Base-by-base conservation (phyloP, 495 filamentous ascomycete genomes). In the Penicillium parvum region DNA sequence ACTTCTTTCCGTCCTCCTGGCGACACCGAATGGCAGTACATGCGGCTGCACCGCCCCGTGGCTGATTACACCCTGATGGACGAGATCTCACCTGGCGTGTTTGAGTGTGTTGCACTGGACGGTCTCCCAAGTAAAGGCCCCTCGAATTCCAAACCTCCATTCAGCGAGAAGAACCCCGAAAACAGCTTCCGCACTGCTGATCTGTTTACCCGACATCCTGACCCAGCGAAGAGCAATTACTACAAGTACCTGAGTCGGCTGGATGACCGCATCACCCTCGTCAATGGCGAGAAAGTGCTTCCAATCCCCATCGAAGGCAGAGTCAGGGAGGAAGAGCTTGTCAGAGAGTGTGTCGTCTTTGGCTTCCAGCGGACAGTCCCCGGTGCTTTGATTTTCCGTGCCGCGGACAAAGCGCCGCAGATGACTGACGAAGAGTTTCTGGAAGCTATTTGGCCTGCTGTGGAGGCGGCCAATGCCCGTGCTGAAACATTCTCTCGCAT, bases 251-350 rank as follows among this genome's bases (percentile, higher is more conserved):
- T 79, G 37, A 73, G 69, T 17, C 65, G 81, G 29, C 65, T 76
- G 1, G 82, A 85, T 42, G 72, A 79, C 15, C 76, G 81, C 18
- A 65, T 85, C 28, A 79, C 74, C 0, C 63, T 86, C 4, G 62
- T 78, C 11, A 86, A 82, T 10, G 82, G 82, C 0, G 82, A 84
- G 61, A 85, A 86, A 42, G 83, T 84, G 22, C 81, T 82, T 45
- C 81, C 82, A 5, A 72, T 78, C 14, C 76, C 76, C 1, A 54
- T 85, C 11, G 82, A 86, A 65, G 73, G 66, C 12, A 56, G 60
- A 2, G 57, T 68, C 17, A 44, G 66, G 26, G 57, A 72, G 38
- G 55, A 64, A 27, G 40, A 54, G 8, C 45, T 52, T 1, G 62
- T 72, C 5, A 43, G 58, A 10, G 69, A 72, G 19, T 64, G 63